Conservation (phyloP, 1,284 basidiomycete species). For the Cryptococcus deneoformans region DNA sequence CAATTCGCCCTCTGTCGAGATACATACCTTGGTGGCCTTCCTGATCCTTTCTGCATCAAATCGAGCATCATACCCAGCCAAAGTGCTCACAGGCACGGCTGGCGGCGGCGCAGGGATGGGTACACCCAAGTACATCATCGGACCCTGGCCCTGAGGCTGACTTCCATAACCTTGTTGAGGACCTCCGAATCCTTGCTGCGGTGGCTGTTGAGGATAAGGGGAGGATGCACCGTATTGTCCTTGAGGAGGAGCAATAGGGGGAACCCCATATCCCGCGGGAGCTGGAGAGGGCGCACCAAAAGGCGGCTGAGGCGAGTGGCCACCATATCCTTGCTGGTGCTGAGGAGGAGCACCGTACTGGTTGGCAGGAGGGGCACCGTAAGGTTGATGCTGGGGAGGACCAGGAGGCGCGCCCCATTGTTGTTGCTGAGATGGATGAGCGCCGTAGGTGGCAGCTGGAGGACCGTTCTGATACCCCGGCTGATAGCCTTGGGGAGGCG, state of each 20-base stretch:
- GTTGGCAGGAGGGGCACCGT: conserved; percentile 12
- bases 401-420: neutral
- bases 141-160: conserved; percentile 23
- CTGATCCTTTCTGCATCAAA: conserved; percentile 49
- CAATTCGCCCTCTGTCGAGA: neutral
- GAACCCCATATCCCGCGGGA: conserved; percentile 11
- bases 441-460: neutral
- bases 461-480: conserved; percentile 2
- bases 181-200: conserved; percentile 8
- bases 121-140: conserved; percentile 37
- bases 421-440: neutral
- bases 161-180: conserved; percentile 9
- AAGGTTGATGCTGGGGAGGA: conserved; percentile 7
- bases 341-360: conserved; percentile 21
- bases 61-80: conserved; percentile 44
- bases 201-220: conserved; percentile 2
- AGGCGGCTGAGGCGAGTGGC: conserved; percentile 16
- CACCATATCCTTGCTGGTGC: conserved; percentile 17
- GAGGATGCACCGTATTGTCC: conserved; percentile 17
- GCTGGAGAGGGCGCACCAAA: conserved; percentile 13
- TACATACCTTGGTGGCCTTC: conserved; percentile 49
- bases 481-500: conserved; percentile 6
- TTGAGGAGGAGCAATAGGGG: conserved; percentile 3
- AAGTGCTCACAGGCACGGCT: conserved; percentile 31
- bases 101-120: conserved; percentile 45